phyloP scores from a whole-genome alignment of 75 land plant genomes.

The Sequoiadendron giganteum region DNA sequence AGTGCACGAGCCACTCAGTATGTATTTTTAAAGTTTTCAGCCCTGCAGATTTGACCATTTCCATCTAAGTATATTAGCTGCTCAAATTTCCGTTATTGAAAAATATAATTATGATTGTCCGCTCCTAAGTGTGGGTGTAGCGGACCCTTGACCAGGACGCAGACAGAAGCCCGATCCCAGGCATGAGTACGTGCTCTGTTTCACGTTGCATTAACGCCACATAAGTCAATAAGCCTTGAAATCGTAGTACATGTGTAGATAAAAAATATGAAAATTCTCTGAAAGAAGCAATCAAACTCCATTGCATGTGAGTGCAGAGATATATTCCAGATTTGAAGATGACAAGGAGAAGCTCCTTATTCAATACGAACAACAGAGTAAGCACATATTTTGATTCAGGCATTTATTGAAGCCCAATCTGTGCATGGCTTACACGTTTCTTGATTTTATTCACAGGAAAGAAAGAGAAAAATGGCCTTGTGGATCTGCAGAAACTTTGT shows the following conservation, averaged over 20 bases:
- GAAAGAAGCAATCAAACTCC: not conserved
- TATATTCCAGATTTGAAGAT: not conserved
- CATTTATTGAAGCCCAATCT: not conserved
- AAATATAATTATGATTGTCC: not conserved
- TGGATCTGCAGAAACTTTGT: conserved; percentile 64
- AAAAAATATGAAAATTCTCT: not conserved
- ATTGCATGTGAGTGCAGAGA: not conserved
- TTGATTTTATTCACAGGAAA: conserved; percentile 46
- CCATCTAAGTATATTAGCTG: not conserved
- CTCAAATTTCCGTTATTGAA: not conserved
- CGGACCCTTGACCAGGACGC: not conserved
- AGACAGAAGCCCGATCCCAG: not conserved
- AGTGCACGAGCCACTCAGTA: too few species aligned
- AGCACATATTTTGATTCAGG: conserved; percentile 11
- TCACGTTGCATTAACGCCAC: too few species aligned
- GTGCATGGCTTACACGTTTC: not conserved
- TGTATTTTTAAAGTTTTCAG: too few species aligned
- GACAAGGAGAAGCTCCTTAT: conserved; percentile 24
- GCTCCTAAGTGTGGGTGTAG: not conserved
- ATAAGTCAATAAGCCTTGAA: too few species aligned
- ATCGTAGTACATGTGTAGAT: too few species aligned
- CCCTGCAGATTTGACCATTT: too few species aligned
- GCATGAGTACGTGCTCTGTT: not conserved
- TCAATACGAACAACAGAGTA: conserved; percentile 71
- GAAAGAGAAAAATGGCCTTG: conserved; percentile 56